Base-by-base conservation (phyloP, 2,329 filamentous ascomycete species). In the Fusarium secorum region DNA sequence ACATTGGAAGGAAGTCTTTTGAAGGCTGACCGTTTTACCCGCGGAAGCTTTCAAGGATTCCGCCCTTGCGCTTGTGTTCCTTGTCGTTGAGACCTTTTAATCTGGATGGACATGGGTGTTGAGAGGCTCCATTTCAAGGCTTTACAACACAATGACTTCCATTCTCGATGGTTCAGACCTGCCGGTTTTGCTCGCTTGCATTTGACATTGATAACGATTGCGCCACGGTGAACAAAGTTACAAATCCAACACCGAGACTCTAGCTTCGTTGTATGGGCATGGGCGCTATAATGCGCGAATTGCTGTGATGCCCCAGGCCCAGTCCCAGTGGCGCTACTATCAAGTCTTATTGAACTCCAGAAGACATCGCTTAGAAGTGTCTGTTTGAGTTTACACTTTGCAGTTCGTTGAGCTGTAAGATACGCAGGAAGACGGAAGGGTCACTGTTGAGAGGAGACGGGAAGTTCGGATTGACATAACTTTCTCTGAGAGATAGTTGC, bases 21-120 rank as follows among this genome's bases (percentile, higher is more conserved):
- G 55, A 51, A 57, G 57, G 55, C 64, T 70, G 58, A 46, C 66
- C 61, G 58, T 64, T 64, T 51, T 59, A 48, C 49, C 66, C 70
- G 70, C 74, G 74, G 74, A 75, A 75, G 55, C 65, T 63, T 63
- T 51, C 62, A 71, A 63, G 52, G 63, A 61, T 72, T 72, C 74
- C 72, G 72, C 35, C 41, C 26, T 32, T 56, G 55, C 66, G 60
- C 63, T 63, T 68, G 72, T 53, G 49, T 51, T 48, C 64, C 57
- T 63, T 71, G 67, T 64, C 59, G 64, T 55, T 70, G 60, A 60
- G 59, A 65, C 59, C 64, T 68, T 63, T 64, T 48, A 41, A 49
- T 26, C 28, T 51, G 56, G 14, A 22, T 17, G 45, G n/a, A 11
- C 60, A 52, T 51, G 60, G 60, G 36, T 60, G 7, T 7, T 46